Evolutionary conservation across 768 basidiomycete genomes (phyloP).

Genomic region (Trametes cubensis): DNA sequence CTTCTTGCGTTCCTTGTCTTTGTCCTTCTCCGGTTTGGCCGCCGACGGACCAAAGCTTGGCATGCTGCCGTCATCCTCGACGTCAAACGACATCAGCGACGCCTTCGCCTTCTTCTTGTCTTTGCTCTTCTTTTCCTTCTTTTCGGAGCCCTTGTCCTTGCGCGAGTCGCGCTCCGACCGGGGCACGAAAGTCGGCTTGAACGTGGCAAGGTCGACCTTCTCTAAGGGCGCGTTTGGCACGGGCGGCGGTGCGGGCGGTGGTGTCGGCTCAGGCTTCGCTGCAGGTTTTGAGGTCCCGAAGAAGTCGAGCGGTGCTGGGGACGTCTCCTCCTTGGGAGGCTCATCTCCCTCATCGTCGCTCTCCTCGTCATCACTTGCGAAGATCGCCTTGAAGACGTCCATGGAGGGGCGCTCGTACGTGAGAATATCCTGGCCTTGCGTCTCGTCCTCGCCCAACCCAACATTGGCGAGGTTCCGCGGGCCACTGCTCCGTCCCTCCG

Average conservation of each 20-base stretch:
- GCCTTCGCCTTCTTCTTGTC: constrained; percentile 48
- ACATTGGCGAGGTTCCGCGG: constrained; percentile 73
- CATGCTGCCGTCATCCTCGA: constrained; percentile 57
- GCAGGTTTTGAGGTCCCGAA: background rate
- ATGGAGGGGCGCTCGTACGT: constrained; percentile 87
- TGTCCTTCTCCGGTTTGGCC: constrained; percentile 24
- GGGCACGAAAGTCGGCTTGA: constrained; percentile 88
- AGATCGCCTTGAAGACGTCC: constrained; percentile 97
- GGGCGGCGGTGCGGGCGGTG: constrained; percentile 6
- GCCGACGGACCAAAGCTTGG: constrained; percentile 26
- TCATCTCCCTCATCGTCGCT: constrained; percentile 63
- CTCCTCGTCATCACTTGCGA: constrained; percentile 92
- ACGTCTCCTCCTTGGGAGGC: constrained; percentile 73
- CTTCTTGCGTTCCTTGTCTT: constrained; percentile 29
- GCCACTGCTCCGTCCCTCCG: constrained; percentile 8
- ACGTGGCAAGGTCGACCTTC: constrained; percentile 63
- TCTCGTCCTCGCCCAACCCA: constrained; percentile 90
- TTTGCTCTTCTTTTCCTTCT: constrained; percentile 53
- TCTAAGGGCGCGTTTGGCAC: constrained; percentile 14
- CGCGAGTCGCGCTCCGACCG: constrained; percentile 45
- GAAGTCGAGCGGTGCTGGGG: constrained; percentile 18
- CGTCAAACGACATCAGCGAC: constrained; percentile 72
- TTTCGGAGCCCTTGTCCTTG: constrained; percentile 49
- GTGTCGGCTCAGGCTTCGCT: background rate
- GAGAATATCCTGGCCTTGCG: constrained; percentile 83